A percentile compares a stretch with the other conserved stretches of the same genome.
Evolutionary conservation across 1,139 yeast genomes (phyloP).

Genomic region (Taphrina pruni): DNA sequence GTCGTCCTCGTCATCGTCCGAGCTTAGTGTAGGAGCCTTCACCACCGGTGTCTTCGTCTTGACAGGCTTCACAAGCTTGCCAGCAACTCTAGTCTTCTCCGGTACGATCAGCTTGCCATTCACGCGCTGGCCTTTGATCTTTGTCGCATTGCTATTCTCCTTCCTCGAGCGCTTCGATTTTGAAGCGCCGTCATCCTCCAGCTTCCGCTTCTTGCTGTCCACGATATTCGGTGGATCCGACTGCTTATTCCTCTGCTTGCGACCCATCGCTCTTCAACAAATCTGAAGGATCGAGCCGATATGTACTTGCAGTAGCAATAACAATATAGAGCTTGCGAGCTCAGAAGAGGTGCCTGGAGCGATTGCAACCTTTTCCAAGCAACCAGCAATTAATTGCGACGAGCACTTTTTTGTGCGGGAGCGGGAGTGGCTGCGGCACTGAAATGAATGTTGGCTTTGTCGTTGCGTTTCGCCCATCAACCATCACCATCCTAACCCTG

Average conservation of each 20-base stretch:
- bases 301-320: too few species aligned
- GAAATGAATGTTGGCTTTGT: neutral
- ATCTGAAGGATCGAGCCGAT: too few species aligned
- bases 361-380: neutral
- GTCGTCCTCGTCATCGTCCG: constrained; percentile 54
- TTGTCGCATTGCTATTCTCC: constrained; percentile 28
- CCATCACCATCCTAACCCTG: too few species aligned
- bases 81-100: constrained; percentile 39
- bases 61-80: constrained; percentile 24
- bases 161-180: constrained; percentile 35
- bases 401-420: neutral
- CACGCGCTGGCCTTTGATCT: constrained; percentile 38
- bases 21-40: constrained; percentile 48
- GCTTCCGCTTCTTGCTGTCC: constrained; percentile 32
- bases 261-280: neutral
- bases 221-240: constrained; percentile 35
- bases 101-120: constrained; percentile 38
- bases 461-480: neutral
- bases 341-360: too few species aligned
- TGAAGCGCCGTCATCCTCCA: constrained; percentile 16
- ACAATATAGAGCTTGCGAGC: too few species aligned
- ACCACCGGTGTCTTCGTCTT: neutral
- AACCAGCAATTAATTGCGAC: too few species aligned
- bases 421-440: constrained; percentile 1
- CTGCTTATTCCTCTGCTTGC: constrained; percentile 37